Conservation (phyloP, 371 early-diverging fungal genomes). For the Paramicrosporidium saccamoebae region DNA sequence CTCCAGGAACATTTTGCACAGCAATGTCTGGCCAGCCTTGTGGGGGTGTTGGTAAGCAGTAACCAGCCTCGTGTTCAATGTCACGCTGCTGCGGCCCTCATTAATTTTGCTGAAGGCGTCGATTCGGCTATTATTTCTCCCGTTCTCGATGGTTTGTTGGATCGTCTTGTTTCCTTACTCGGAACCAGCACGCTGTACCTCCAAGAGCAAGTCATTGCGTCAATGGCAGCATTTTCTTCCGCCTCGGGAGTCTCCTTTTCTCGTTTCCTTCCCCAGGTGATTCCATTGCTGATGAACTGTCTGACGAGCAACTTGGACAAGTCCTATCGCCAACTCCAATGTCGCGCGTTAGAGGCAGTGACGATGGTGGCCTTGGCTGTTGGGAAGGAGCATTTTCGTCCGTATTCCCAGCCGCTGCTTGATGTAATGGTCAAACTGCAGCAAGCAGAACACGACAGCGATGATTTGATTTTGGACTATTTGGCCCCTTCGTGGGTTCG, state of each 20-base stretch:
- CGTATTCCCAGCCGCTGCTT: slow-evolving; percentile 35
- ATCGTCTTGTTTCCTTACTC: slow-evolving; percentile 39
- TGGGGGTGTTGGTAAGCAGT: slow-evolving; percentile 56
- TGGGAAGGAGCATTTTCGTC: slow-evolving; percentile 44
- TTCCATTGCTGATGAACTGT: slow-evolving; percentile 62
- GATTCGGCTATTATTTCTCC: slow-evolving; percentile 37
- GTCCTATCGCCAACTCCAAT: slow-evolving; percentile 56
- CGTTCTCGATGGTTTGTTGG: slow-evolving; percentile 55
- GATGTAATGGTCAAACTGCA: slow-evolving; percentile 43
- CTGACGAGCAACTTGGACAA: slow-evolving; percentile 37
- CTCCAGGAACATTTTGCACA: slow-evolving; percentile 48
- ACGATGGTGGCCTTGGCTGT: slow-evolving; percentile 62
- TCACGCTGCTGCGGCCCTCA: slow-evolving; percentile 79
- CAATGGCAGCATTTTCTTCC: slow-evolving; percentile 88
- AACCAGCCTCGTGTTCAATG: slow-evolving; percentile 52
- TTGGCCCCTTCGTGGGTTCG: slow-evolving; percentile 81
- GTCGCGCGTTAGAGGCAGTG: slow-evolving; percentile 84
- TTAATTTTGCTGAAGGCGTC: slow-evolving; percentile 69
- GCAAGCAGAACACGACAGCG: slow-evolving; percentile 32
- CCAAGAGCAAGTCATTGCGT: slow-evolving; percentile 86
- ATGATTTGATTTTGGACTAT: slow-evolving; percentile 68
- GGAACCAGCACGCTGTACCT: slow-evolving; percentile 46
- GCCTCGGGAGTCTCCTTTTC: slow-evolving; percentile 51
- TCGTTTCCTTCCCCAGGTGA: slow-evolving; percentile 60
- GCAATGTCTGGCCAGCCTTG: slow-evolving; percentile 26